Base-by-base conservation (phyloP, 2,329 filamentous ascomycete species). In the Colletotrichum sojae region DNA sequence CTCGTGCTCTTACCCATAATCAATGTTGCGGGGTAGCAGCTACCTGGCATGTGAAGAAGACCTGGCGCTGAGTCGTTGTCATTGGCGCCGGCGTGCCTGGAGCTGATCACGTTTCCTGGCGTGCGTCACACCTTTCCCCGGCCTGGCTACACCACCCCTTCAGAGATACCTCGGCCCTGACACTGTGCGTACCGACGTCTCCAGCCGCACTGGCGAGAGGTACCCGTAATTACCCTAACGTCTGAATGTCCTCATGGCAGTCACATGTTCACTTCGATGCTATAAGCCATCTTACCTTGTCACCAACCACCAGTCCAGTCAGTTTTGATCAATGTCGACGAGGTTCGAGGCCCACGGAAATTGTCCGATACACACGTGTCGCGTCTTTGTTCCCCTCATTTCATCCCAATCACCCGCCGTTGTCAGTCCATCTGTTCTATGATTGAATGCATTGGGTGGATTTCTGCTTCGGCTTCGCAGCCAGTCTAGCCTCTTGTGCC, bases 401-500 rank as follows among this genome's bases (percentile, higher is more conserved):
- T 31, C 54, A n/a, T 49, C 48, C 43, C 27, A n/a, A 49, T n/a
- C 49, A 43, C 43, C 31, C 43, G 31, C 18, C 25, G 46, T 40
- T 57, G 25, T 46, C 27, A 54, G 16, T 36, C 48, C 31, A 59
- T 15, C 10, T 59, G 65, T 27, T 68, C 18, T 20, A 55, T 43
- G 45, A 27, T 40, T 56, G 43, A 53, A 60, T 36, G 62, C 62
- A 66, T 67, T 67, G 62, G 55, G 49, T 65, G 66, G 46, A 48
- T 69, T 52, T 69, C 63, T 69, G 63, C 40, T 60, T 54, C 51
- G 67, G 67, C 67, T 61, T 69, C 39, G 67, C 62, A 69, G 67
- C 67, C 67, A 46, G 49, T 69, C 67, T 69, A 69, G 63, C 67
- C 61, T 67, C 55, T 69, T 69, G 45, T 43, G 52, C 46, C 56